A percentile compares a stretch with the other conserved stretches of the same genome.
phyloP scores from a whole-genome alignment of 192 early-diverging fungal genomes.

The Backusella macrospora region DNA sequence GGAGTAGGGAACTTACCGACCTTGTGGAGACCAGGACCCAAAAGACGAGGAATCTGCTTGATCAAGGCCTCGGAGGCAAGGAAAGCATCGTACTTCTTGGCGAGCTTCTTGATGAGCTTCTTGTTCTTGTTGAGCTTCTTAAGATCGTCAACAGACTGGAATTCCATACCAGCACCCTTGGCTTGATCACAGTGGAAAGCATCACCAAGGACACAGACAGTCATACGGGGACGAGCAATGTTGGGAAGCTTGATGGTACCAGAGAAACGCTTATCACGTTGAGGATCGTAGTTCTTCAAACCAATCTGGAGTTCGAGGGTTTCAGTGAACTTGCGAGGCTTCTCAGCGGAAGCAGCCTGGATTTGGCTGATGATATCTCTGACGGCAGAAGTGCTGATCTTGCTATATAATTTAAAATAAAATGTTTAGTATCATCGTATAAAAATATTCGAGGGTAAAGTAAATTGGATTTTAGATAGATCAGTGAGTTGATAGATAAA shows the following conservation, averaged over 20 bases:
- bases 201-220: constrained; percentile 94
- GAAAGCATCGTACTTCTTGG: constrained; percentile 98
- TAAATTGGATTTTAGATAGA: neutral
- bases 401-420: constrained; percentile 46
- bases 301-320: constrained; percentile 98
- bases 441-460: neutral
- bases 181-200: constrained; percentile 95
- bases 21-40: constrained; percentile 99
- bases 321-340: constrained; percentile 95
- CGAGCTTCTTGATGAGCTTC: constrained; percentile 99
- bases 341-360: constrained; percentile 79
- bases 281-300: constrained; percentile 99
- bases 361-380: constrained; percentile 76
- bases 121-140: constrained; percentile 99
- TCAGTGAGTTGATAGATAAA: constrained; percentile 1
- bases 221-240: constrained; percentile 93
- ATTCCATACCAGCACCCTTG: constrained; percentile 88
- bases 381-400: constrained; percentile 89
- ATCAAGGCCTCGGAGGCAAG: constrained; percentile 95
- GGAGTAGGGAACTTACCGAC: constrained; percentile 98
- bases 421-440: neutral
- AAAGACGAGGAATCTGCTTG: constrained; percentile 99
- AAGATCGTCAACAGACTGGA: constrained; percentile 94
- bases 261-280: constrained; percentile 99
- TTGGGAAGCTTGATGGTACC: constrained; percentile 93